These are phyloP conservation scores for Suillus fuscotomentosus DNA, from an alignment of 768 basidiomycete species.

Conservation along the genomic window DNA sequence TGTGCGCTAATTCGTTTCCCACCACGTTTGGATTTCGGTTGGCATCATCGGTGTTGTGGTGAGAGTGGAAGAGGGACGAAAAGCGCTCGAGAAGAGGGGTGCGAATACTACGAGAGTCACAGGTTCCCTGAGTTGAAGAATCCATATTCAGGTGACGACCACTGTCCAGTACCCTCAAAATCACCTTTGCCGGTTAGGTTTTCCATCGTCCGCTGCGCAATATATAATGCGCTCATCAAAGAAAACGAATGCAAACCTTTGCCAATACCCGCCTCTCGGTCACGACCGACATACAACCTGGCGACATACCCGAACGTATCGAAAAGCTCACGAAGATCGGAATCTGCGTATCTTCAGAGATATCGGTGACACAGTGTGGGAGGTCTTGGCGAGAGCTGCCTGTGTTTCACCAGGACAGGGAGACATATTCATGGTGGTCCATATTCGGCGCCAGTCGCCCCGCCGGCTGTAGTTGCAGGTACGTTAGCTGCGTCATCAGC, in stretches of 20 bases:
- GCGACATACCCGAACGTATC: slow-evolving; percentile 82
- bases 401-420: slow-evolving; percentile 39
- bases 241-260: slow-evolving; percentile 75
- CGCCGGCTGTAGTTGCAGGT: slow-evolving; percentile 21
- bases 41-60: too few species aligned
- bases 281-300: slow-evolving; percentile 58
- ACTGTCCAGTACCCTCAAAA: too few species aligned
- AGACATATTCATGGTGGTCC: slow-evolving; percentile 86
- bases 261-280: slow-evolving; percentile 84
- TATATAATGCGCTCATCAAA: slow-evolving; percentile 70
- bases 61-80: neutral
- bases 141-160: too few species aligned
- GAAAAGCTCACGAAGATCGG: slow-evolving; percentile 91
- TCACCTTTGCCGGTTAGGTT: slow-evolving; percentile 83
- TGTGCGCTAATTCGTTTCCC: too few species aligned
- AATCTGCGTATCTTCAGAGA: slow-evolving; percentile 95
- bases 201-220: slow-evolving; percentile 85
- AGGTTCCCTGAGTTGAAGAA: too few species aligned
- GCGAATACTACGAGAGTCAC: neutral
- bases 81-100: too few species aligned
- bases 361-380: slow-evolving; percentile 90
- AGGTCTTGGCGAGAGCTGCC: slow-evolving; percentile 72
- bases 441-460: slow-evolving; percentile 73
- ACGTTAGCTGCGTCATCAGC: slow-evolving; percentile 34
- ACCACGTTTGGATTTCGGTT: too few species aligned